Percentiles rank a stretch among this genome's conserved stretches.
Evolutionary conservation across 140 eudicot genomes (phyloP).

Genomic region (Ambrosia hybrid): DNA sequence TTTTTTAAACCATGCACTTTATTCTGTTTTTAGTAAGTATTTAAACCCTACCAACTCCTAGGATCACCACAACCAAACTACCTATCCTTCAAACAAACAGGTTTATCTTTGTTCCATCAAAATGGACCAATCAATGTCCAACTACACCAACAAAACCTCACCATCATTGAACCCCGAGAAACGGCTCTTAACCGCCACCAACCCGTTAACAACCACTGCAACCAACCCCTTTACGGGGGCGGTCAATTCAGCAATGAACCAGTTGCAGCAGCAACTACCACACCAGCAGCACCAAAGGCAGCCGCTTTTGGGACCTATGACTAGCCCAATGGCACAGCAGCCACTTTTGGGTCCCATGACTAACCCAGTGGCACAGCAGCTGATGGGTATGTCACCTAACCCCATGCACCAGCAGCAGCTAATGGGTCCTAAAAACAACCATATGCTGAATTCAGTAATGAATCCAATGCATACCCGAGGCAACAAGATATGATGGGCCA

Average conservation of each 20-base stretch:
- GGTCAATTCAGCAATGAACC: conserved; percentile 29
- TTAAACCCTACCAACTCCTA: not conserved
- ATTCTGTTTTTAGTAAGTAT: not conserved
- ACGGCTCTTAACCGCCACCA: conserved; percentile 28
- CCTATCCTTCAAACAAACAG: not conserved
- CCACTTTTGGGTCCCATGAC: conserved; percentile 28
- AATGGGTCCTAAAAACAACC: conserved; percentile 31
- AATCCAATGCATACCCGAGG: conserved; percentile 27
- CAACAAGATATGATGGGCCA: conserved; percentile 22
- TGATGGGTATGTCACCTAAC: conserved; percentile 14
- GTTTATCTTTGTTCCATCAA: not conserved
- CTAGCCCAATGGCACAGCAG: conserved; percentile 31
- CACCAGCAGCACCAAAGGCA: conserved; percentile 25
- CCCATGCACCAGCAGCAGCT: conserved; percentile 33
- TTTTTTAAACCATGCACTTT: no score
- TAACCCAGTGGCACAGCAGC: conserved; percentile 34
- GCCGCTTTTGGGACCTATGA: conserved; percentile 31
- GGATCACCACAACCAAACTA: not conserved
- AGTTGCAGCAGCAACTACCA: conserved; percentile 16
- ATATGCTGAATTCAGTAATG: conserved; percentile 24
- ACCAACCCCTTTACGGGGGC: conserved; percentile 28
- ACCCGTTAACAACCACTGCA: conserved; percentile 25
- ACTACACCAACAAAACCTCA: conserved; percentile 27
- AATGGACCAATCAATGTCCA: conserved; percentile 35
- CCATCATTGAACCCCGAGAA: conserved; percentile 25